Percentiles rank a stretch among this genome's conserved stretches.
These are phyloP conservation scores for Nakataea oryzae DNA, from an alignment of 2,329 filamentous ascomycete genomes.

Conservation along the genomic window DNA sequence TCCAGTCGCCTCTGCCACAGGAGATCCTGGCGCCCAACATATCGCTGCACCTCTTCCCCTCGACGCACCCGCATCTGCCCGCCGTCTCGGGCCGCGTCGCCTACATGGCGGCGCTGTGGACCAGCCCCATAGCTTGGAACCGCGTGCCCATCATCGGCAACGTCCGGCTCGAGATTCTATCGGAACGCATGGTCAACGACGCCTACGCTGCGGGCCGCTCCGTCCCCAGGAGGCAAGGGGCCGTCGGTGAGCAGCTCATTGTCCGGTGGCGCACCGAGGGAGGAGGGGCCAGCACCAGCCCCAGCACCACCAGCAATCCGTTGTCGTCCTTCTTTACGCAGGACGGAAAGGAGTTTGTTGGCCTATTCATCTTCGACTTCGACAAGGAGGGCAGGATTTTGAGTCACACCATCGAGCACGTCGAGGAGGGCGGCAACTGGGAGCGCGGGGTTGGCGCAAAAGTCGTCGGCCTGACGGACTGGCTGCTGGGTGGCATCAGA, in stretches of 20 bases:
- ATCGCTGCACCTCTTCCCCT: constrained; percentile 59
- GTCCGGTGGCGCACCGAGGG: constrained; percentile 76
- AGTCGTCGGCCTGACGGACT: constrained; percentile 87
- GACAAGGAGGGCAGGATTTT: constrained; percentile 75
- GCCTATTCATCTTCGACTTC: constrained; percentile 92
- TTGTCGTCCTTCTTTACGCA: constrained; percentile 19
- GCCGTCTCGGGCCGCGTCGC: constrained; percentile 84
- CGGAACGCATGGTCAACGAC: constrained; percentile 72
- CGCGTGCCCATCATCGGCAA: constrained; percentile 84
- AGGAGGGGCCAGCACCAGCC: constrained; percentile 26
- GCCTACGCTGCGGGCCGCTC: constrained; percentile 22
- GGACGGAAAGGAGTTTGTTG: constrained; percentile 70
- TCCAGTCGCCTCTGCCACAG: constrained; percentile 58
- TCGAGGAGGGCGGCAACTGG: constrained; percentile 73
- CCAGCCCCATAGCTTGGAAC: constrained; percentile 92
- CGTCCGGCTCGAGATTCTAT: constrained; percentile 76
- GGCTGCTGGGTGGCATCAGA: constrained; percentile 72
- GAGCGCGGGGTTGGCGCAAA: constrained; percentile 71
- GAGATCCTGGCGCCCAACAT: constrained; percentile 69
- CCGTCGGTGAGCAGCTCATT: constrained; percentile 67
- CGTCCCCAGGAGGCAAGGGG: constrained; percentile 29
- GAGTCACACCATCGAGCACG: constrained; percentile 89
- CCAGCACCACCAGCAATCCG: constrained; percentile 24
- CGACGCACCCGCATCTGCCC: constrained; percentile 79
- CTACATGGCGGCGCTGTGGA: constrained; percentile 91